Evolutionary conservation across 495 filamentous ascomycete genomes (phyloP), one percentile per base, ranked within the genome.

Genomic region (Penicillium chermesinum): DNA sequence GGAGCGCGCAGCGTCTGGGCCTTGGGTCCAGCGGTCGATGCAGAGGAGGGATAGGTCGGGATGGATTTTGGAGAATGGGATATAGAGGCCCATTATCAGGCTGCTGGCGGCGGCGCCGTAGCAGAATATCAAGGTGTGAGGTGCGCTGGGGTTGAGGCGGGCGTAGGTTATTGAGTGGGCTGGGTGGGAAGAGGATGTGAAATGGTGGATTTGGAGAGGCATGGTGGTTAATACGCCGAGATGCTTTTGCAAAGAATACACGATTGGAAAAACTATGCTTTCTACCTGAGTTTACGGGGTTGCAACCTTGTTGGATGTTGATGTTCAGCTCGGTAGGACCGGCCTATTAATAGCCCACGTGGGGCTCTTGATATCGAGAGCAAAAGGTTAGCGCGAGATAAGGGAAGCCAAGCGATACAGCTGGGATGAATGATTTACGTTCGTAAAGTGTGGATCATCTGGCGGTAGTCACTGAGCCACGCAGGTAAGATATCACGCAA

Each of bases 21-120:
- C 44, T 47, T 47, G 44, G 18, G 35, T 38, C 44, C 44, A 47
- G 14, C 44, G 35, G 36, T 47, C 44, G 7, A 47, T 27, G 34
- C 44, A 47, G 19, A 47, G 15, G 6, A 47, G 35, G 4, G 44
- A 47, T 13, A 47, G 21, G 44, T 47, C 34, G 12, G 33, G 17
- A n/a, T 47, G 44, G 21, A 35, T 14, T 2, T 38, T n/a, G 9
- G 38, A 7, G 16, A 47, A 47, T 19, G 7, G 16, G 5, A 15
- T 20, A n/a, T 38, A 47, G 14, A 30, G 18, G 19, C 22, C 21
- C 14, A 39, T 19, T 10, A 32, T 4, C 2, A 16, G 13, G 7
- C 33, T 22, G 8, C 10, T 25, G 21, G 14, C 19, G 9, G 34
- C 44, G 12, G 44, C 44, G 5, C 44, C 44, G n/a, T 47, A 47